Percentiles rank a stretch among this genome's conserved stretches.
phyloP scores from a whole-genome alignment of 108 stramenopile genomes.

The Seminavis robusta region DNA sequence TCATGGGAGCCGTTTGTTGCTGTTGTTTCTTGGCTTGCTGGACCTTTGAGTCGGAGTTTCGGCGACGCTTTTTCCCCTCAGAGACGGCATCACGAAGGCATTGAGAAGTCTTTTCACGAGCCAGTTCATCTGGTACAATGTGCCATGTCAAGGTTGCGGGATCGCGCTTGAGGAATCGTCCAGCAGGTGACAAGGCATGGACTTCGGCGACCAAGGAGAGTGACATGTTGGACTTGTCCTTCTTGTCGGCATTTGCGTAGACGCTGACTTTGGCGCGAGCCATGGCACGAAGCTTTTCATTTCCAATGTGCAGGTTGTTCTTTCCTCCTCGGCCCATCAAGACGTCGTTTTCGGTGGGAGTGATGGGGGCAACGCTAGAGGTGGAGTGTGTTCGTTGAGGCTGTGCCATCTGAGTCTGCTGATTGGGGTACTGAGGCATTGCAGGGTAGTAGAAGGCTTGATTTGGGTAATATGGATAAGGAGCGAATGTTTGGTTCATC shows the following conservation, averaged over 20 bases:
- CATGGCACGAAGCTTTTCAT: neutral
- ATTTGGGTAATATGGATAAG: too few relatives aligned
- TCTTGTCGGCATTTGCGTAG: neutral
- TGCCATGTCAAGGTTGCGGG: too few relatives aligned
- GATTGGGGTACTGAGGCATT: too few relatives aligned
- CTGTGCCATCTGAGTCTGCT: too few relatives aligned
- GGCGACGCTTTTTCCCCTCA: too few relatives aligned
- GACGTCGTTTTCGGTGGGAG: slow-evolving; percentile 40
- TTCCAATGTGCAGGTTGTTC: slow-evolving; percentile 27
- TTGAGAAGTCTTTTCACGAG: neutral
- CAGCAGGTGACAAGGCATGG: neutral
- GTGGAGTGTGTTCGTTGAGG: too few relatives aligned
- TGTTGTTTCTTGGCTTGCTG: too few relatives aligned
- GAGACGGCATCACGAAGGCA: neutral
- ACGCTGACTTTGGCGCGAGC: neutral
- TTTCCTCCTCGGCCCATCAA: slow-evolving; percentile 38
- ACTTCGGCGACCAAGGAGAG: neutral
- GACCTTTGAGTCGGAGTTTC: too few relatives aligned
- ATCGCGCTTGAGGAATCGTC: neutral
- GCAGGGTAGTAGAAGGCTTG: too few relatives aligned
- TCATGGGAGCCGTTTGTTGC: too few relatives aligned
- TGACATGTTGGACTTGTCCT: neutral
- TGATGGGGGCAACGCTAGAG: too few relatives aligned
- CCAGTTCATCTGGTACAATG: neutral
- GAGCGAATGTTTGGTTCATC: too few relatives aligned